Conservation (phyloP, 345 rosid genomes). For the Cardamine occulta region DNA sequence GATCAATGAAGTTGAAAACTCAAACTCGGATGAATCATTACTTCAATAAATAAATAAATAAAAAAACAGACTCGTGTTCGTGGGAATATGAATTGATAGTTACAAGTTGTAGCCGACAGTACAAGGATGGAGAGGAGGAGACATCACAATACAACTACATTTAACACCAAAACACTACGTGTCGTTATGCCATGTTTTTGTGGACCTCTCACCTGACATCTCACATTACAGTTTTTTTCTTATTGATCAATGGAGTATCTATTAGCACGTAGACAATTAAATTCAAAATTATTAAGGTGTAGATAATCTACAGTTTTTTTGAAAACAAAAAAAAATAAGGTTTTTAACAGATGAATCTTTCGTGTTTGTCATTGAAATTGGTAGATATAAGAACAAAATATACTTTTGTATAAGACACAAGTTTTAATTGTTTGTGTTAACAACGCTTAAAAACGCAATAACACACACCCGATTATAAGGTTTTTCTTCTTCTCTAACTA, state of each 20-base stretch:
- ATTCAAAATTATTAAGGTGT: background rate
- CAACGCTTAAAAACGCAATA: background rate
- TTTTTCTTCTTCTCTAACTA: too few relatives aligned
- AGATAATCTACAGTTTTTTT: too few relatives aligned
- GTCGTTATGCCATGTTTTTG: background rate
- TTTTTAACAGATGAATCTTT: background rate
- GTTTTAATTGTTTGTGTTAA: too few relatives aligned
- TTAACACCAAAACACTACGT: constrained; percentile 16
- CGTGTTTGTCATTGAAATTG: background rate
- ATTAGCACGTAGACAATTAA: background rate
- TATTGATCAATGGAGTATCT: background rate
- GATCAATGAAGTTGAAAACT: background rate
- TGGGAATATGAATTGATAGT: background rate
- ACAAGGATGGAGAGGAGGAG: background rate
- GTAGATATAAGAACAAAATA: background rate
- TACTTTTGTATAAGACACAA: background rate
- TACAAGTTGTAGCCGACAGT: constrained; percentile 21
- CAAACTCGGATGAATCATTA: background rate
- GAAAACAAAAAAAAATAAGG: background rate
- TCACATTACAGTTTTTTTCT: background rate
- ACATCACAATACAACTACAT: constrained; percentile 8
- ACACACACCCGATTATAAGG: background rate
- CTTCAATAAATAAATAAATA: background rate
- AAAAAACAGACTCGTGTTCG: background rate
- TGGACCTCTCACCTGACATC: constrained; percentile 18